A percentile compares a stretch with the other conserved stretches of the same genome.
These are phyloP conservation scores for Paxillus involutus DNA, from an alignment of 768 basidiomycete species.

Conservation along the genomic window DNA sequence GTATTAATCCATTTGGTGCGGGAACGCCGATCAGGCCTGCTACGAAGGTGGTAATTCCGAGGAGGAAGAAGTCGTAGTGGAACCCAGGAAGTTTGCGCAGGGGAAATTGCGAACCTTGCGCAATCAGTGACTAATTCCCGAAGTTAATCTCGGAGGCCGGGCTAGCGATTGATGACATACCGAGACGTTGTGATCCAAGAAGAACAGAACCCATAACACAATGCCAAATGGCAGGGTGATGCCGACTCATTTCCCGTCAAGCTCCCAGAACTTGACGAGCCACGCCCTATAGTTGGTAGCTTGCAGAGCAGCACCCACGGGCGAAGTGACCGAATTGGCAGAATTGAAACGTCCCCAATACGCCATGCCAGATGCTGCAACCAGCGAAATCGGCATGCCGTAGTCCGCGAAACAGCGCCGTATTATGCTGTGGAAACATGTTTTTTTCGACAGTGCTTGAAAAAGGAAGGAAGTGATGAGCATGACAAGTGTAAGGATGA, in stretches of 20 bases:
- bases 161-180: slow-evolving; percentile 36
- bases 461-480: slow-evolving; percentile 75
- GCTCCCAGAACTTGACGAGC: slow-evolving; percentile 88
- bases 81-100: slow-evolving; percentile 88
- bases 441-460: slow-evolving; percentile 57
- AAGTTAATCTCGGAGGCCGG: neutral
- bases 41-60: slow-evolving; percentile 88
- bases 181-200: slow-evolving; percentile 94
- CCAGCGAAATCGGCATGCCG: slow-evolving; percentile 85
- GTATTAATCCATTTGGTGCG: slow-evolving; percentile 83
- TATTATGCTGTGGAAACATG: slow-evolving; percentile 71
- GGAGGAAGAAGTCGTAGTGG: slow-evolving; percentile 87
- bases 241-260: slow-evolving; percentile 86
- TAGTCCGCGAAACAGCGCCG: slow-evolving; percentile 82
- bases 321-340: slow-evolving; percentile 63
- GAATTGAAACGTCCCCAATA: slow-evolving; percentile 82
- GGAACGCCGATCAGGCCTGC: slow-evolving; percentile 85
- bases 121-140: slow-evolving; percentile 73
- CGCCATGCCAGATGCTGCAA: slow-evolving; percentile 73
- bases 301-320: slow-evolving; percentile 65
- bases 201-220: slow-evolving; percentile 87
- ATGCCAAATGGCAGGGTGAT: slow-evolving; percentile 89
- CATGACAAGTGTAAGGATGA: slow-evolving; percentile 78
- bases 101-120: slow-evolving; percentile 87
- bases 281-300: slow-evolving; percentile 73